Evolutionary conservation across 768 basidiomycete species (phyloP).

Genomic region (Exidia glandulosa): DNA sequence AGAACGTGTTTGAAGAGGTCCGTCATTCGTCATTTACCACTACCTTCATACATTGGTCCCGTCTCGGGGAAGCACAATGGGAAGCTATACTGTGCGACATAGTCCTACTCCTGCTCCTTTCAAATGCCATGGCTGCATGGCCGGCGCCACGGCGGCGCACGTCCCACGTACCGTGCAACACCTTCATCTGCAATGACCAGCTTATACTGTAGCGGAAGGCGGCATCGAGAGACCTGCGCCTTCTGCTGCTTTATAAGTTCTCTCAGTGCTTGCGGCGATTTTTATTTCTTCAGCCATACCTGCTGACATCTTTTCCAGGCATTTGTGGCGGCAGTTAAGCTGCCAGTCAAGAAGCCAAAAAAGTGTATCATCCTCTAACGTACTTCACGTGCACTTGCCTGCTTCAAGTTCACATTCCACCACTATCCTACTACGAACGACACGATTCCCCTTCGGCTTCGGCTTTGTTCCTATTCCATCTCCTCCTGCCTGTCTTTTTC

Average conservation of each 20-base stretch:
- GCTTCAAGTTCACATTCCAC: neutral
- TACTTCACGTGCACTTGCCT: constrained; percentile 4
- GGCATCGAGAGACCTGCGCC: too few species aligned
- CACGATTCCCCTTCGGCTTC: neutral
- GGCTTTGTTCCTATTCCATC: neutral
- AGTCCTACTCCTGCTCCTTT: too few species aligned
- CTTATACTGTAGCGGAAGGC: neutral
- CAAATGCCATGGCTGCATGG: too few species aligned
- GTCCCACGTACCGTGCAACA: too few species aligned
- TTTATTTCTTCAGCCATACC: neutral
- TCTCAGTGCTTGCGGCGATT: neutral
- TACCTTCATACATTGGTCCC: neutral
- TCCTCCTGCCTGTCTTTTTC: neutral
- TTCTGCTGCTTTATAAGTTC: too few species aligned
- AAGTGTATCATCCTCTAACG: constrained; percentile 80
- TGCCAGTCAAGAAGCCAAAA: constrained; percentile 76
- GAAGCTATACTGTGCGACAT: neutral
- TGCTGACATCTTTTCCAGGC: constrained; percentile 39
- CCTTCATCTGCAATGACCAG: neutral
- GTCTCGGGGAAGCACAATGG: constrained; percentile 1
- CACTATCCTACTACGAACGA: constrained; percentile 4
- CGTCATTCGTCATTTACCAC: constrained; percentile 24
- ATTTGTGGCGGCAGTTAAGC: constrained; percentile 96
- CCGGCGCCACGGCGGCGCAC: too few species aligned
- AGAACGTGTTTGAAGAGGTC: constrained; percentile 99